These are phyloP conservation scores for Microdochium trichocladiopsis DNA, from an alignment of 2,329 filamentous ascomycete genomes.

Conservation along the genomic window DNA sequence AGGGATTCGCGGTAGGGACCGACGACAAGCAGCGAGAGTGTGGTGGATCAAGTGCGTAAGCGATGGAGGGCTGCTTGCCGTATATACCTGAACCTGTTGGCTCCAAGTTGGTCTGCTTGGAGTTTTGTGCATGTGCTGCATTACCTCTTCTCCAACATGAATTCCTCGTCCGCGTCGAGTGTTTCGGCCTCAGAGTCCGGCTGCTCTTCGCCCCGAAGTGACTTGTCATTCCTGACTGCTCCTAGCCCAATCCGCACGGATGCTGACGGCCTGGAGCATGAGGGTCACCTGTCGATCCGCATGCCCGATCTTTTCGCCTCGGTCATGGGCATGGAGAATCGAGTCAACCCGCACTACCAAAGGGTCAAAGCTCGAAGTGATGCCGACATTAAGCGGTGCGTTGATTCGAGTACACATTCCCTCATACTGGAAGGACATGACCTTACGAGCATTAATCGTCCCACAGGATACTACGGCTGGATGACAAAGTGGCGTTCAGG, in stretches of 20 bases:
- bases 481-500: background rate
- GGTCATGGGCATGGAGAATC: background rate
- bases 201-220: background rate
- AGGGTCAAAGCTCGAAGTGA: background rate
- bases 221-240: background rate
- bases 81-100: too few relatives aligned
- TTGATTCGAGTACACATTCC: too few relatives aligned
- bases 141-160: too few relatives aligned
- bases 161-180: background rate
- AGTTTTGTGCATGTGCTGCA: too few relatives aligned
- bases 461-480: background rate
- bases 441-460: too few relatives aligned
- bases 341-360: background rate
- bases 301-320: background rate
- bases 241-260: background rate
- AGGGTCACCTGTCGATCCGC: background rate
- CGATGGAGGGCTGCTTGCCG: too few relatives aligned
- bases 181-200: background rate
- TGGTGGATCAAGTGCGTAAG: too few relatives aligned
- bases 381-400: background rate
- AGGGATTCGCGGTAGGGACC: too few relatives aligned
- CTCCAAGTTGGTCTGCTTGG: too few relatives aligned
- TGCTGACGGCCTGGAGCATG: background rate
- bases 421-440: too few relatives aligned
- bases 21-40: too few relatives aligned